Evolutionary conservation across 768 basidiomycete genomes (phyloP).

Genomic region (Albatrellus ellisii): DNA sequence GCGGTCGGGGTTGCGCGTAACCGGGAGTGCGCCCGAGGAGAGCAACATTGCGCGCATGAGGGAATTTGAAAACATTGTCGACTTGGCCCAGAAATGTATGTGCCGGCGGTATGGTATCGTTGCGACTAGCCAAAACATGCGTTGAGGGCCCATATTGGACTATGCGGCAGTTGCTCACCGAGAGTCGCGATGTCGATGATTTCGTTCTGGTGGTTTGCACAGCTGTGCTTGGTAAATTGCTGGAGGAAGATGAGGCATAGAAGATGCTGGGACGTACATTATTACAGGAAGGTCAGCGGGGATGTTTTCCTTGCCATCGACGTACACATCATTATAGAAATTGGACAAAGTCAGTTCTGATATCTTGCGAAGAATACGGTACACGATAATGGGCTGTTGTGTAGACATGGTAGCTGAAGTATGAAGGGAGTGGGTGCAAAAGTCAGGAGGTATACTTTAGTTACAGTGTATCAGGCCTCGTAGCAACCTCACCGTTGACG

Average conservation of each 20-base stretch:
- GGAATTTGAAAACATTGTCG: constrained; percentile 70
- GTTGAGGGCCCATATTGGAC: not conserved
- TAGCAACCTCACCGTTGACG: no score
- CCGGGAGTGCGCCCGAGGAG: constrained; percentile 89
- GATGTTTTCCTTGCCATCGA: constrained; percentile 79
- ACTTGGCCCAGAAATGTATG: constrained; percentile 91
- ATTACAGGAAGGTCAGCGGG: constrained; percentile 82
- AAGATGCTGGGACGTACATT: constrained; percentile 43
- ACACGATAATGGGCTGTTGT: constrained; percentile 36
- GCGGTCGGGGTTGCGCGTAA: constrained; percentile 88
- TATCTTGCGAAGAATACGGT: constrained; percentile 56
- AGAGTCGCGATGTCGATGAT: constrained; percentile 43
- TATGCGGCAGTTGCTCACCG: constrained; percentile 18
- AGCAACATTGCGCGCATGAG: constrained; percentile 57
- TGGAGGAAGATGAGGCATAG: not conserved
- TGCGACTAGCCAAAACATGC: constrained; percentile 34
- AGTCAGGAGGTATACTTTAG: no score
- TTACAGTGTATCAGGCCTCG: no score
- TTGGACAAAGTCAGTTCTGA: constrained; percentile 64
- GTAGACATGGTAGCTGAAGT: no score
- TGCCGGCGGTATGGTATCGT: constrained; percentile 72
- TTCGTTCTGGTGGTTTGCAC: constrained; percentile 36
- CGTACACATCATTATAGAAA: constrained; percentile 79
- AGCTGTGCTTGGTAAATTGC: constrained; percentile 28
- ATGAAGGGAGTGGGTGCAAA: no score